Conservation (phyloP, 495 filamentous ascomycete species). For the Lepidopterella palustris region DNA sequence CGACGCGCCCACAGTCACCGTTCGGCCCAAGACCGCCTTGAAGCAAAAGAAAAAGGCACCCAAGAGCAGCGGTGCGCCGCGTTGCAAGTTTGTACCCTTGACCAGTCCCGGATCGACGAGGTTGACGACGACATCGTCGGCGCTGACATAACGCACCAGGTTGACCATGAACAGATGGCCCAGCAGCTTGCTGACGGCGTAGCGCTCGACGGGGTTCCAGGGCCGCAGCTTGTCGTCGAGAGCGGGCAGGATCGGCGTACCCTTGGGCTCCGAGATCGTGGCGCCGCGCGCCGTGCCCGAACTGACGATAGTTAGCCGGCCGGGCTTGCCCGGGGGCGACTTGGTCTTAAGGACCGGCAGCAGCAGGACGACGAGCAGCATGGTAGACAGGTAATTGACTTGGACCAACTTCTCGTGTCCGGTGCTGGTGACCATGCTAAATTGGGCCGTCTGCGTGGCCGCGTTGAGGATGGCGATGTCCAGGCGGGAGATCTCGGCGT, state of each 20-base stretch:
- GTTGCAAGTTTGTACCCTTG: slow-evolving; percentile 3
- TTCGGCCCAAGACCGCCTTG: background rate
- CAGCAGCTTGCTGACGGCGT: slow-evolving; percentile 32
- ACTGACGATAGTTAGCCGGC: slow-evolving; percentile 27
- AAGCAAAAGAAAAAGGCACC: background rate
- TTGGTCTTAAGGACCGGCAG: slow-evolving; percentile 34
- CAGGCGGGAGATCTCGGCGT: slow-evolving; percentile 33
- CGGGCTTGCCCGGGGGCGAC: slow-evolving; percentile 13
- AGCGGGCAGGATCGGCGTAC: slow-evolving; percentile 1
- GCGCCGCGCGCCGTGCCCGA: slow-evolving; percentile 14
- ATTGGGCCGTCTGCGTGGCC: slow-evolving; percentile 35
- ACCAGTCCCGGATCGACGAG: slow-evolving; percentile 34
- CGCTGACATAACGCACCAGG: slow-evolving; percentile 22
- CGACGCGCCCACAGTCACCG: slow-evolving; percentile 1
- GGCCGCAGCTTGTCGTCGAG: slow-evolving; percentile 1
- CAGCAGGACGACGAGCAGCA: slow-evolving; percentile 41
- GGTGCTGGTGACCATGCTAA: slow-evolving; percentile 30
- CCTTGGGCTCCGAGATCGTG: slow-evolving; percentile 2
- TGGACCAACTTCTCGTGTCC: slow-evolving; percentile 44
- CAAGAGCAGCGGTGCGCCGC: background rate
- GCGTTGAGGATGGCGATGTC: slow-evolving; percentile 45
- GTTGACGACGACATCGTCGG: slow-evolving; percentile 35
- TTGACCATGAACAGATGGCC: slow-evolving; percentile 30
- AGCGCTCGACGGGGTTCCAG: slow-evolving; percentile 24
- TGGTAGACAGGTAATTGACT: slow-evolving; percentile 48